Conservation (phyloP, 805 yeast species). For the Cyberlindnera misumaiensis region DNA sequence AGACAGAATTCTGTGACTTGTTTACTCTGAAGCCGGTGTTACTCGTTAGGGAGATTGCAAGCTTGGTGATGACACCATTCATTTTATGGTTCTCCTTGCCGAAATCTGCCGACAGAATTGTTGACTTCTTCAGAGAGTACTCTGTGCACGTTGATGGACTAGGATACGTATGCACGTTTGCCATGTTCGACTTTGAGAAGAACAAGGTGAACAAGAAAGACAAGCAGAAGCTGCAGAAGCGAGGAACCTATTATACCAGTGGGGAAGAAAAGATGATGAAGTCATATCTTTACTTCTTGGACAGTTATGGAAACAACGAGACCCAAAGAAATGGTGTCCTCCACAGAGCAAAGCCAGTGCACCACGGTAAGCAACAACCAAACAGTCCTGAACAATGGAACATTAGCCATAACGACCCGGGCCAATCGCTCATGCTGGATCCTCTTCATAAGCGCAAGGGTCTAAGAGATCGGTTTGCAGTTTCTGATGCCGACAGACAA, state of each 20-base stretch:
- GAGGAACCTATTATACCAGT: slow-evolving; percentile 34
- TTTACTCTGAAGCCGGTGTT: slow-evolving; percentile 70
- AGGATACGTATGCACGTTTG: slow-evolving; percentile 91
- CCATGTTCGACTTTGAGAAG: slow-evolving; percentile 80
- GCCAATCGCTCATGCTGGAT: slow-evolving; percentile 3
- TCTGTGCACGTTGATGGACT: slow-evolving; percentile 90
- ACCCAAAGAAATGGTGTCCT: slow-evolving; percentile 23
- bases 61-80: slow-evolving; percentile 81
- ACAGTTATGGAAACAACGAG: slow-evolving; percentile 59
- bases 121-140: slow-evolving; percentile 87
- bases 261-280: slow-evolving; percentile 84
- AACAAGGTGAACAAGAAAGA: slow-evolving; percentile 36
- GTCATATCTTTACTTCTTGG: slow-evolving; percentile 80
- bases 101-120: slow-evolving; percentile 60
- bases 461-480: slow-evolving; percentile 3
- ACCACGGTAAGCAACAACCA: neutral
- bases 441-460: slow-evolving; percentile 4
- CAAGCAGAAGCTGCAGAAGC: slow-evolving; percentile 15
- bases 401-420: too few relatives aligned
- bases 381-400: too few relatives aligned
- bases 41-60: slow-evolving; percentile 69
- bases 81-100: slow-evolving; percentile 84
- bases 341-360: slow-evolving; percentile 4
- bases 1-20: slow-evolving; percentile 70
- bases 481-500: slow-evolving; percentile 7